Conservation (phyloP, 1,284 basidiomycete species). For the Pseudozyma sp. region DNA sequence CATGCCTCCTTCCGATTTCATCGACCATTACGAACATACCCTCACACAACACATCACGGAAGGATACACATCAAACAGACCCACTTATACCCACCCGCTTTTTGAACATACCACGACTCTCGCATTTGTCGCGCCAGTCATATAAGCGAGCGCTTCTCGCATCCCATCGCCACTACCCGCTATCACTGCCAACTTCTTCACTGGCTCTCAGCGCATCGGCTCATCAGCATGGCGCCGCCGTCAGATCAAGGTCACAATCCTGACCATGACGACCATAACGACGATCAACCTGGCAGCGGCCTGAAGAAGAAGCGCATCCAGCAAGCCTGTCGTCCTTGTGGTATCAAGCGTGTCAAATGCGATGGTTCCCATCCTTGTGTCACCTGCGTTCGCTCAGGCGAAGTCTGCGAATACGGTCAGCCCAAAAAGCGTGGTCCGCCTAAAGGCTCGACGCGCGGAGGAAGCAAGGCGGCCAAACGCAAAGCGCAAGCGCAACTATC, state of each 20-base stretch:
- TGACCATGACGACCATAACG: slow-evolving; percentile 26
- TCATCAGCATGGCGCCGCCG: slow-evolving; percentile 9
- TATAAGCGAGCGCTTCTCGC: too few relatives aligned
- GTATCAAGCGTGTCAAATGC: slow-evolving; percentile 58
- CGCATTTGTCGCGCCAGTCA: too few relatives aligned
- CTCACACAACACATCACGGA: too few relatives aligned
- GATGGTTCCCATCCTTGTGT: slow-evolving; percentile 52
- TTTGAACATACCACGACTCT: too few relatives aligned
- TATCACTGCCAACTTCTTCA: background rate
- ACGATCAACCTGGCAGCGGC: slow-evolving; percentile 22
- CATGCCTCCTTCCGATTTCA: too few relatives aligned
- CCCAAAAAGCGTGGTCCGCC: slow-evolving; percentile 61
- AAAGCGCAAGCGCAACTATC: slow-evolving; percentile 14
- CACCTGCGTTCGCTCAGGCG: slow-evolving; percentile 52
- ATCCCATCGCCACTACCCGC: background rate
- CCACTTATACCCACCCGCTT: too few relatives aligned
- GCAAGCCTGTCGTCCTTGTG: slow-evolving; percentile 57
- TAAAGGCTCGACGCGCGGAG: slow-evolving; percentile 54
- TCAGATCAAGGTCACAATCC: slow-evolving; percentile 10
- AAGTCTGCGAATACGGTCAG: slow-evolving; percentile 55
- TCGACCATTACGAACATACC: too few relatives aligned
- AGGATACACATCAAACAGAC: too few relatives aligned
- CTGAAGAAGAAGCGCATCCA: slow-evolving; percentile 57
- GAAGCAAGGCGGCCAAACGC: slow-evolving; percentile 39
- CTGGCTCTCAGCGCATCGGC: background rate